A percentile compares a stretch with the other conserved stretches of the same genome.
These are phyloP conservation scores for Angomonas deanei DNA, from an alignment of 208 protist species.

Conservation along the genomic window DNA sequence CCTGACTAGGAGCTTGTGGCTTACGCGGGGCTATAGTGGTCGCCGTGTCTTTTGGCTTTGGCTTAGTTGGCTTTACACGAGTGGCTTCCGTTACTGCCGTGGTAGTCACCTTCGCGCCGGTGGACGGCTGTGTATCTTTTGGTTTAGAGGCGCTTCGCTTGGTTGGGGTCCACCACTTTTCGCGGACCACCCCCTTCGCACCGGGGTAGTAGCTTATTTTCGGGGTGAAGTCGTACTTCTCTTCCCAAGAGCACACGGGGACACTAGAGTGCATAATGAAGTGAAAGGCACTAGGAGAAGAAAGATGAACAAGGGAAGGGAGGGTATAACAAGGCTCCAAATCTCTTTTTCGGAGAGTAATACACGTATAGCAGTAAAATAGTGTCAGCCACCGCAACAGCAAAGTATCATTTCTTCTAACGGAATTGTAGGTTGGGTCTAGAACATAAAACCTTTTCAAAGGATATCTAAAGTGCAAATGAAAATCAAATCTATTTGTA, in stretches of 20 bases:
- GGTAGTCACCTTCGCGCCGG: no score
- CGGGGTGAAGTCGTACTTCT: conserved; percentile 39
- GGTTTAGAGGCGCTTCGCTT: neutral
- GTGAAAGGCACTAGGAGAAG: neutral
- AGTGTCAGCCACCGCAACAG: no score
- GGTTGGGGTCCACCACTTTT: conserved; percentile 8
- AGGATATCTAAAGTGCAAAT: conserved; percentile 1
- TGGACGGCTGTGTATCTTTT: no score
- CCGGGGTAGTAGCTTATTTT: conserved; percentile 31
- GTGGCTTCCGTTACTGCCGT: no score
- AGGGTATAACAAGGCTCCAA: conserved; percentile 6
- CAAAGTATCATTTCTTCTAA: no score
- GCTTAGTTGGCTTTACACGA: no score
- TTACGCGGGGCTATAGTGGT: no score
- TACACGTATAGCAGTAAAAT: no score
- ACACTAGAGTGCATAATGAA: conserved; percentile 9
- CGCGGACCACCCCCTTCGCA: conserved; percentile 13
- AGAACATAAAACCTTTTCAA: neutral
- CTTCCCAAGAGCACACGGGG: conserved; percentile 39
- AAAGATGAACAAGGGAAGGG: conserved; percentile 6
- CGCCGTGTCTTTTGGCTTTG: no score
- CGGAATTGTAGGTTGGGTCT: no score
- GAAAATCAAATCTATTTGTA: conserved; percentile 15
- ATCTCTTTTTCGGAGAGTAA: no score
- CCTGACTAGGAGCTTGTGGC: no score